Conservation (phyloP, 2,329 filamentous ascomycete genomes). For the Sporothrix phasma region DNA sequence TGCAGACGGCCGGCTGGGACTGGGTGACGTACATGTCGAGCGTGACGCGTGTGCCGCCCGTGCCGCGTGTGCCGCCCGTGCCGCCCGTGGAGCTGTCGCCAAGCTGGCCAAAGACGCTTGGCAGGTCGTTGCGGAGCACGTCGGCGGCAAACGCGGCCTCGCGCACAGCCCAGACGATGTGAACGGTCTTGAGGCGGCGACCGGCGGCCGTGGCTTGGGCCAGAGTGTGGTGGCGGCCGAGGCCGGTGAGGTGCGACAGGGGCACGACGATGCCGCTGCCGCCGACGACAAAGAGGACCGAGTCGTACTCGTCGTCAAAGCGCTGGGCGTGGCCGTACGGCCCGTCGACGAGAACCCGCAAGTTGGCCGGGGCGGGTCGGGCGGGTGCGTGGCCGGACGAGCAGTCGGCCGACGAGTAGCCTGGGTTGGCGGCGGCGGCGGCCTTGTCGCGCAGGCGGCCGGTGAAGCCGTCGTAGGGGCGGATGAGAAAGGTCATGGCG, state of each 20-base stretch:
- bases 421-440: conserved; percentile 10
- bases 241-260: conserved; percentile 17
- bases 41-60: not conserved
- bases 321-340: conserved; percentile 16
- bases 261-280: conserved; percentile 20
- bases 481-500: conserved; percentile 17
- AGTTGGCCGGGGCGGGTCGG: not conserved
- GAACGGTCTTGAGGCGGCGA: conserved; percentile 7
- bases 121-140: conserved; percentile 12
- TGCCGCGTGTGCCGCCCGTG: not conserved
- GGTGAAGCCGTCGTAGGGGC: conserved; percentile 19
- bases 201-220: not conserved
- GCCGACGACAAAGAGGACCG: conserved; percentile 17
- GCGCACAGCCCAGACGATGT: conserved; percentile 19
- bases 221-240: conserved; percentile 4
- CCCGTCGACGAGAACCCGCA: conserved; percentile 18
- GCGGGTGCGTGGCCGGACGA: not conserved
- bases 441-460: conserved; percentile 16
- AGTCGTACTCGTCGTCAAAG: conserved; percentile 10
- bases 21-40: conserved; percentile 17
- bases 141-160: conserved; percentile 15
- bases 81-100: not conserved
- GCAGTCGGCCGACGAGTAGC: not conserved
- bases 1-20: not conserved
- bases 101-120: not conserved